Base-by-base conservation (phyloP, 2,329 filamentous ascomycete species). In the Neofusicoccum sp. region DNA sequence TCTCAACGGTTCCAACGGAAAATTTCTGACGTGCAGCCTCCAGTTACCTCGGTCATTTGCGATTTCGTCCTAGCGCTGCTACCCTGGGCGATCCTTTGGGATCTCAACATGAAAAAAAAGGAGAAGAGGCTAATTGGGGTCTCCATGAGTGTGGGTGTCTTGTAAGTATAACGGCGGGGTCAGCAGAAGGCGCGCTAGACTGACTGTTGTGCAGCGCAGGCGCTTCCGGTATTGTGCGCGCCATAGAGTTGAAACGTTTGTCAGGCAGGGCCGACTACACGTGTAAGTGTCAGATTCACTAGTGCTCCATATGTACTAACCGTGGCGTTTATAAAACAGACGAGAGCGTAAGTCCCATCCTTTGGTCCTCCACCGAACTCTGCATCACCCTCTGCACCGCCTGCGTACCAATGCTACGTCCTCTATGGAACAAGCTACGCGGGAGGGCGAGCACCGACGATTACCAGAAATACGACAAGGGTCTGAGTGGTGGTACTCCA, bases 361-460 rank as follows among this genome's bases (percentile, higher is more conserved):
- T 73, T 6, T 73, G 69, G 70, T 71, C 70, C 4, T 67, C 66
- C 6, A 71, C 70, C n/a, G 69, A 79, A 65, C 67, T 80, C 57
- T 76, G 77, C 58, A 83, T 81, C 51, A 80, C 77, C 9, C 77
- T 80, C 38, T 78, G 75, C 11, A 82, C 78, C 30, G 81, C 79
- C 62, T 82, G 84, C 70, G 83, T 83, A 66, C 83, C 82, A 5
- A 67, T 71, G 30, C 65, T 73, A 1, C 69, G 70, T 2, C 70
- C 70, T 11, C 74, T 79, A 63, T 84, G 16, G 7, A 33, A 56
- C 28, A 56, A 56, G 12, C 12, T 56, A 6, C 51, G 51, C 4
- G 51, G 51, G 1, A 56, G 8, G 4, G 40, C n/a, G 9, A 56
- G 36, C 28, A 56, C 51, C 20, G 38, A 56, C 28, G 51, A 41